Evolutionary conservation across 148 eudicot species (phyloP).

Genomic region (Heliamphora exappendiculata): DNA sequence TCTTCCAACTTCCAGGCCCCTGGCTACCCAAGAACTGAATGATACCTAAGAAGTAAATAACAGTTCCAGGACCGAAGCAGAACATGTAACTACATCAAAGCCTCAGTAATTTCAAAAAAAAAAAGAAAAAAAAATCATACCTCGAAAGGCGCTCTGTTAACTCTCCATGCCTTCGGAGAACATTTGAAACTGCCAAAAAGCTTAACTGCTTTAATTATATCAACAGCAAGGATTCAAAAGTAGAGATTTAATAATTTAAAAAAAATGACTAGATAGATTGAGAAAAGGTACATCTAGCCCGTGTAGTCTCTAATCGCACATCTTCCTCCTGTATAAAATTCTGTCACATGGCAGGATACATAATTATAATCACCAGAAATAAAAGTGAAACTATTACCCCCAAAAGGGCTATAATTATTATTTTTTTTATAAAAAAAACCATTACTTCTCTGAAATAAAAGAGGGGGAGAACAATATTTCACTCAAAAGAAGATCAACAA

Average conservation of each 20-base stretch:
- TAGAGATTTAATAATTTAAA: not conserved
- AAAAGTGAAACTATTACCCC: not conserved
- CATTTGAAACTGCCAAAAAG: constrained; percentile 57
- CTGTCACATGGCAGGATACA: constrained; percentile 26
- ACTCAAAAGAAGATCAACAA: not conserved
- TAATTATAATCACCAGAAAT: not conserved
- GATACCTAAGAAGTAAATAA: not conserved
- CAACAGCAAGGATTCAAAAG: not conserved
- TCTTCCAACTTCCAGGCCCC: not conserved
- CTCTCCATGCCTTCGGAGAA: constrained; percentile 71
- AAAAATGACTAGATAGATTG: not conserved
- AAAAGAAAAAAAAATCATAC: constrained; percentile 28
- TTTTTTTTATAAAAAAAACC: not conserved
- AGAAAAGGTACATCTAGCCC: constrained; percentile 57
- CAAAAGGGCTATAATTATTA: not conserved
- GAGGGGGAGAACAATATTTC: not conserved
- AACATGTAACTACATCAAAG: not conserved
- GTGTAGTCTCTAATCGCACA: constrained; percentile 50
- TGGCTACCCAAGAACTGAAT: not conserved
- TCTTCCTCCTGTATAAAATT: constrained; percentile 46
- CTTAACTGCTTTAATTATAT: not conserved
- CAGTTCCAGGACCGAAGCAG: not conserved
- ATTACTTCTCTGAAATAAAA: not conserved
- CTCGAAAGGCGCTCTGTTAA: constrained; percentile 84
- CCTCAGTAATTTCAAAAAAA: not conserved